Conservation (phyloP, 768 basidiomycete genomes). For the Guyanaporus albipodus region DNA sequence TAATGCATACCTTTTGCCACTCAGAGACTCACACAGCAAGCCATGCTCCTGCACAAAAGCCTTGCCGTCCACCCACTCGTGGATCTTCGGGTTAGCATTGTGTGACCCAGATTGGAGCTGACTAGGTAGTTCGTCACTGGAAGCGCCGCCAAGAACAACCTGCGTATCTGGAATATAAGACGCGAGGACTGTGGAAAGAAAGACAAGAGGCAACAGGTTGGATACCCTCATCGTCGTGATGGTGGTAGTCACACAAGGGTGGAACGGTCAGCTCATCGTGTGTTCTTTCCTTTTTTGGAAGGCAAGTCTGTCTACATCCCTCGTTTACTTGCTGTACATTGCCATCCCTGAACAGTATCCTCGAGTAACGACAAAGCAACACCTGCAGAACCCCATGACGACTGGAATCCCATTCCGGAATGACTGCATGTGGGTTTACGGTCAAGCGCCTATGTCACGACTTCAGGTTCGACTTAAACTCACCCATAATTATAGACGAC, state of each 20-base stretch:
- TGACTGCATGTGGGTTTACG: conserved; percentile 38
- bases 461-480: conserved; percentile 14
- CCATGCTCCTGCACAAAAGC: conserved; percentile 68
- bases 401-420: conserved; percentile 58
- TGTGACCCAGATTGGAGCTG: conserved; percentile 39
- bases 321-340: background rate
- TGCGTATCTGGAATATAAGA: conserved; percentile 42
- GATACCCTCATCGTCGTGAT: conserved; percentile 39
- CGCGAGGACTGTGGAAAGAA: conserved; percentile 34
- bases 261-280: too few relatives aligned
- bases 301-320: background rate
- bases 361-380: conserved; percentile 47
- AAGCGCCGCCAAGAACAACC: conserved; percentile 37
- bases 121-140: conserved; percentile 37
- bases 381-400: conserved; percentile 62
- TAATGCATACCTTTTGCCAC: background rate
- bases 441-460: background rate
- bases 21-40: conserved; percentile 57
- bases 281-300: too few relatives aligned
- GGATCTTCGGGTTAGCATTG: conserved; percentile 44
- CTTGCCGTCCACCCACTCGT: conserved; percentile 63
- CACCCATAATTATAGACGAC: conserved; percentile 66
- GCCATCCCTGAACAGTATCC: conserved; percentile 29
- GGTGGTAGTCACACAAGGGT: conserved; percentile 1
- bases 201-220: conserved; percentile 33